Conservation (phyloP, 1,139 yeast species). For the Candida albicans region DNA sequence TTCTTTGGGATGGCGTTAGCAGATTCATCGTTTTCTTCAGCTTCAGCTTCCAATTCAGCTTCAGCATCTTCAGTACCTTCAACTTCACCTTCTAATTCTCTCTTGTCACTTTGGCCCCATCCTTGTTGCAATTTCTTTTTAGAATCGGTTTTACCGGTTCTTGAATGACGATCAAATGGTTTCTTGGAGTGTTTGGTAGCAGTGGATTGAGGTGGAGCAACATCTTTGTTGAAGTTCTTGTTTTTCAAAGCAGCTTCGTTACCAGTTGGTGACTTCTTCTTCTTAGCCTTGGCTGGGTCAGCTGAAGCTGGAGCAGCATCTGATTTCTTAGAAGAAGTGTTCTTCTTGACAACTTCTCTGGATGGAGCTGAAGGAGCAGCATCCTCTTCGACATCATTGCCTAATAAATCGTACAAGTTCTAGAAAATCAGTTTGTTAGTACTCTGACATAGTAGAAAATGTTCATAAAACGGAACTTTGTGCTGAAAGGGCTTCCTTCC, state of each 20-base stretch:
- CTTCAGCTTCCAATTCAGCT: constrained; percentile 41
- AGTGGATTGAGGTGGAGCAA: constrained; percentile 57
- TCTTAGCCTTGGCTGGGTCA: constrained; percentile 78
- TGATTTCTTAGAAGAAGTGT: constrained; percentile 83
- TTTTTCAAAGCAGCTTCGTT: constrained; percentile 88
- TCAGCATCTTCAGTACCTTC: constrained; percentile 65
- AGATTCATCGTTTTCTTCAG: constrained; percentile 38
- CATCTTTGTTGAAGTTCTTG: constrained; percentile 72
- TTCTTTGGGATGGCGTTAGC: constrained; percentile 50
- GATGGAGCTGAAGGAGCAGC: constrained; percentile 54
- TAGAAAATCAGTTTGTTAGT: neutral
- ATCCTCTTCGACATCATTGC: constrained; percentile 79
- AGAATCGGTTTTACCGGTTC: constrained; percentile 80
- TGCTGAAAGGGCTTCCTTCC: too few species aligned
- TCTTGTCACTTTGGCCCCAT: constrained; percentile 80
- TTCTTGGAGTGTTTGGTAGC: constrained; percentile 59
- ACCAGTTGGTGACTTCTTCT: constrained; percentile 70
- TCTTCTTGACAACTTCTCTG: constrained; percentile 79
- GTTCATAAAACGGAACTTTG: too few species aligned
- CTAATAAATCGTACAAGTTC: constrained; percentile 53
- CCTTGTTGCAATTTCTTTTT: constrained; percentile 76
- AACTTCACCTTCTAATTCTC: constrained; percentile 58
- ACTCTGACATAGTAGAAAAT: neutral
- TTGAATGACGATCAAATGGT: constrained; percentile 80
- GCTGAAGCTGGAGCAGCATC: constrained; percentile 85